phyloP scores from a whole-genome alignment of 78 protist genomes.

The Monosiga brevicollis region DNA sequence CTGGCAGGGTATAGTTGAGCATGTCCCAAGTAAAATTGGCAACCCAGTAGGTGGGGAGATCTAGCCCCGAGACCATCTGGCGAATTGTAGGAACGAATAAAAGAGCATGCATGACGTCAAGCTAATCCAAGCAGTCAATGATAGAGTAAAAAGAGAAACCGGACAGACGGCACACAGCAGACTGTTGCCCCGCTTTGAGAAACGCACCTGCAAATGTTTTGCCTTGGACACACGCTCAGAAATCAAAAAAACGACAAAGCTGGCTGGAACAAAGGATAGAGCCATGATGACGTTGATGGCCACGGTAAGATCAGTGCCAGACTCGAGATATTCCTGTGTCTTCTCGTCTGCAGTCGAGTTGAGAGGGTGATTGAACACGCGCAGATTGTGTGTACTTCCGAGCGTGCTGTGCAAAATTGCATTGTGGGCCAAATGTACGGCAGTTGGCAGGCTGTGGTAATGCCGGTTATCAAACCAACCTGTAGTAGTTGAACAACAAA shows the following conservation, averaged over 20 bases:
- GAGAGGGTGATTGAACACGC: not conserved
- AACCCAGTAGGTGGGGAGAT: not conserved
- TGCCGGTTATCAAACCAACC: not conserved
- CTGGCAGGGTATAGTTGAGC: not conserved
- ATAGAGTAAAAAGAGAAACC: not conserved
- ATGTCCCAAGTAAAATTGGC: not conserved
- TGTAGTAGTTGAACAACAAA: not conserved
- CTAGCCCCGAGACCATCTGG: too few species aligned
- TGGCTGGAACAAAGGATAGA: slow-evolving; percentile 1
- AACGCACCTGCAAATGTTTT: slow-evolving; percentile 1
- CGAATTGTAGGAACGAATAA: not conserved
- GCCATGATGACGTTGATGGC: slow-evolving; percentile 1
- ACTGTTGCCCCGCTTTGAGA: not conserved
- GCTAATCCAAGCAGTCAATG: not conserved
- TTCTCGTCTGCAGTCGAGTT: not conserved
- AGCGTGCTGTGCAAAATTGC: not conserved
- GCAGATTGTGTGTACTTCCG: not conserved
- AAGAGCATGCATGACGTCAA: not conserved
- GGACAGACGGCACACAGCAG: not conserved
- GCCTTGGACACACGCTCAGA: not conserved
- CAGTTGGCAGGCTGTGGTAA: not conserved
- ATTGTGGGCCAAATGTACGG: not conserved
- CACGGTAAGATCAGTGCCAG: slow-evolving; percentile 3
- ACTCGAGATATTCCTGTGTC: not conserved
- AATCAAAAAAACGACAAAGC: not conserved